Evolutionary conservation across 2,329 filamentous ascomycete species (phyloP).

Genomic region (Ramularia endophylla): DNA sequence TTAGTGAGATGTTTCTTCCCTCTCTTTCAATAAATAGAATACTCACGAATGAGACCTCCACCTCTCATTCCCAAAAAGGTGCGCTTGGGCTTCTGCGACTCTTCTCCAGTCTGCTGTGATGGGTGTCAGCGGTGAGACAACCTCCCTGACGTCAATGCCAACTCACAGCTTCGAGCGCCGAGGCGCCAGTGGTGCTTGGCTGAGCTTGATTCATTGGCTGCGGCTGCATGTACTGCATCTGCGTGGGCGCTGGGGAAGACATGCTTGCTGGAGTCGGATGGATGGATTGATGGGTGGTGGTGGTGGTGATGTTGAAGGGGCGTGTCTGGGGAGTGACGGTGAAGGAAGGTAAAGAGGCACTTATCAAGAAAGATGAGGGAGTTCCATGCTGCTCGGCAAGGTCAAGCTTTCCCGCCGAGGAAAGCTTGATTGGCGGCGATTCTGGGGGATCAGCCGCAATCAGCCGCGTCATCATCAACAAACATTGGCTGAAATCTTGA

Average conservation of each 20-base stretch:
- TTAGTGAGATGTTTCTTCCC: constrained; percentile 1
- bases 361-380: background rate
- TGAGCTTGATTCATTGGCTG: constrained; percentile 4
- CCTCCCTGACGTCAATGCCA: too few relatives aligned
- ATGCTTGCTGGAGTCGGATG: too few relatives aligned
- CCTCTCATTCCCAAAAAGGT: constrained; percentile 26
- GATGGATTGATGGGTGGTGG: too few relatives aligned
- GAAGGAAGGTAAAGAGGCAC: too few relatives aligned
- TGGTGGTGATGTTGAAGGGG: too few relatives aligned
- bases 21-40: too few relatives aligned
- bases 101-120: constrained; percentile 9
- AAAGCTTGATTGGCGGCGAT: background rate
- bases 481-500: background rate
- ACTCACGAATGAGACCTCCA: constrained; percentile 24
- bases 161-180: constrained; percentile 1
- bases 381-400: constrained; percentile 3
- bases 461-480: constrained; percentile 4
- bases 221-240: background rate
- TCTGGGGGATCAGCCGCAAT: background rate
- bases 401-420: constrained; percentile 1
- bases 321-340: too few relatives aligned
- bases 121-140: constrained; percentile 5
- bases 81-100: constrained; percentile 19
- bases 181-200: too few relatives aligned
- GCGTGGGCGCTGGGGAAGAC: too few relatives aligned